phyloP scores from a whole-genome alignment of 345 rosid species.

The Arabis hirsuta region DNA sequence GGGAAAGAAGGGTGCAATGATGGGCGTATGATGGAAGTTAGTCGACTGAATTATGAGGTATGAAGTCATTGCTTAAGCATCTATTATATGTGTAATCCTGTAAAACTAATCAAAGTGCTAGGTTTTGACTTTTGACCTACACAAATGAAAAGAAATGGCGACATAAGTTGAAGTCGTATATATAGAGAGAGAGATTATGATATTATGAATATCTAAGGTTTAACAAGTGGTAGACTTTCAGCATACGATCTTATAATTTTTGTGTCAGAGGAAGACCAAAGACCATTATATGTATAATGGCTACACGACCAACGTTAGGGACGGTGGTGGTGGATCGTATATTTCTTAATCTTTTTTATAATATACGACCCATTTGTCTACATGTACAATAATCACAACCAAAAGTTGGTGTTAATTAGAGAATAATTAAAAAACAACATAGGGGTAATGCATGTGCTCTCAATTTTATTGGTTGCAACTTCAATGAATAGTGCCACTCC shows the following conservation, averaged over 20 bases:
- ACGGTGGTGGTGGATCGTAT: slow-evolving; percentile 43
- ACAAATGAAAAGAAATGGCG: slow-evolving; percentile 23
- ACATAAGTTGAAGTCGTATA: slow-evolving; percentile 30
- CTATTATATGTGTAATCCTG: slow-evolving; percentile 29
- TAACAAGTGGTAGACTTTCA: slow-evolving; percentile 42
- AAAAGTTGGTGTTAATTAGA: slow-evolving; percentile 16
- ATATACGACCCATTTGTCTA: slow-evolving; percentile 35
- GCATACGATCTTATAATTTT: slow-evolving; percentile 28
- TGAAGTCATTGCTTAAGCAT: slow-evolving; percentile 27
- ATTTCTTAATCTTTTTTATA: slow-evolving; percentile 19
- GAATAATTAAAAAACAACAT: slow-evolving; percentile 24
- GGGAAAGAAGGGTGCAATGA: slow-evolving; percentile 27
- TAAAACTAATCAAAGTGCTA: slow-evolving; percentile 16
- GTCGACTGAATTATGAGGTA: slow-evolving; percentile 35
- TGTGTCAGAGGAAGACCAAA: slow-evolving; percentile 45
- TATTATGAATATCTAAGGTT: slow-evolving; percentile 32
- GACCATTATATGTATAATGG: slow-evolving; percentile 31
- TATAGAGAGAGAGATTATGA: slow-evolving; percentile 31
- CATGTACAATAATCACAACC: slow-evolving; percentile 40
- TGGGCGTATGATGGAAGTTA: slow-evolving; percentile 42
- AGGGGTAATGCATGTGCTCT: slow-evolving; percentile 43
- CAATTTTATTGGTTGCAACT: slow-evolving; percentile 37
- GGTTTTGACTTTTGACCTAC: slow-evolving; percentile 41
- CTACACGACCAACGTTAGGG: slow-evolving; percentile 45
- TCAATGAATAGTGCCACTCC: slow-evolving; percentile 30